Evolutionary conservation across 768 basidiomycete genomes (phyloP).

Genomic region (Lactifluus hygrophoroides): DNA sequence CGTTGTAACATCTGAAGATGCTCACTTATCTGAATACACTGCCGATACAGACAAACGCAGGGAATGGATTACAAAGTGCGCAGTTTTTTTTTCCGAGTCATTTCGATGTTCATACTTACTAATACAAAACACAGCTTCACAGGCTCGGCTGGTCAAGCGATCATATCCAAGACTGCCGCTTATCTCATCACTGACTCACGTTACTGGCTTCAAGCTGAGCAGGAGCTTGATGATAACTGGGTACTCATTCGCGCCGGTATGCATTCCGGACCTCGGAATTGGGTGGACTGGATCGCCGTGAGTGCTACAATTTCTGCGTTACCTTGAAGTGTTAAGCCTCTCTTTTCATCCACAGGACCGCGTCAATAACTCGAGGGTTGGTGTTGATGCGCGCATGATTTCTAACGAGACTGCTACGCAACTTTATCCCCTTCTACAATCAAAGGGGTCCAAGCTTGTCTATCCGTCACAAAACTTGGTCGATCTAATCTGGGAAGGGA

Average conservation of each 20-base stretch:
- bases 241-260: slow-evolving; percentile 49
- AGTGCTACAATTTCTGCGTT: not conserved
- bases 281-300: slow-evolving; percentile 62
- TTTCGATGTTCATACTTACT: not conserved
- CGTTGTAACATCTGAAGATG: slow-evolving; percentile 70
- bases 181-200: slow-evolving; percentile 75
- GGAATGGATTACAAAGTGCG: slow-evolving; percentile 70
- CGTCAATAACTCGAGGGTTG: slow-evolving; percentile 45
- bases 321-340: not conserved
- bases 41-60: slow-evolving; percentile 67
- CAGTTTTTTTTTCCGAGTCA: slow-evolving; percentile 8
- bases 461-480: slow-evolving; percentile 80
- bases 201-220: slow-evolving; percentile 73
- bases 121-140: slow-evolving; percentile 37
- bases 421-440: slow-evolving; percentile 46
- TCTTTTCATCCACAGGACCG: slow-evolving; percentile 27
- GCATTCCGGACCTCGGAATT: slow-evolving; percentile 50
- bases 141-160: slow-evolving; percentile 62
- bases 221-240: slow-evolving; percentile 74
- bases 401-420: slow-evolving; percentile 60
- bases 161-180: slow-evolving; percentile 56
- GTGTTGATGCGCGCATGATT: slow-evolving; percentile 80
- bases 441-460: slow-evolving; percentile 54
- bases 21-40: slow-evolving; percentile 79
- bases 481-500: slow-evolving; percentile 74